These are phyloP conservation scores for Neofusicoccum cordaticola DNA, from an alignment of 2,329 filamentous ascomycete species.

Conservation along the genomic window DNA sequence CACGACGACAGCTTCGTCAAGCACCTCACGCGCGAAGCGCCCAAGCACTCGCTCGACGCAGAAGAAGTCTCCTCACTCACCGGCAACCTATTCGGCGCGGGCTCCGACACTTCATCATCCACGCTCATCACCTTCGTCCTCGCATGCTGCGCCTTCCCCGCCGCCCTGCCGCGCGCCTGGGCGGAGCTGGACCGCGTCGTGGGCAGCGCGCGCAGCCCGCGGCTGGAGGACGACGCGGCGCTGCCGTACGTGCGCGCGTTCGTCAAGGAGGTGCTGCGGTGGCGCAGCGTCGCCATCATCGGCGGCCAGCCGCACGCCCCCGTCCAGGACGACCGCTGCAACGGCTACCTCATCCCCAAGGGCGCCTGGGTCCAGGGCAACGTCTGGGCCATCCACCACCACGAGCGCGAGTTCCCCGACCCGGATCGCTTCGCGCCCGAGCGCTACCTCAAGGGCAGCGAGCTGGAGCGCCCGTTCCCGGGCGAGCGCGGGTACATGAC, in stretches of 20 bases:
- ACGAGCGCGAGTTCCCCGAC: constrained; percentile 36
- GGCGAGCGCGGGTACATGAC: constrained; percentile 52
- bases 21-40: constrained; percentile 41
- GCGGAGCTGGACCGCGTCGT: constrained; percentile 31
- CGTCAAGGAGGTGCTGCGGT: constrained; percentile 36
- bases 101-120: constrained; percentile 37
- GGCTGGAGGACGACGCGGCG: constrained; percentile 25
- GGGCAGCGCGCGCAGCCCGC: constrained; percentile 27
- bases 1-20: constrained; percentile 35
- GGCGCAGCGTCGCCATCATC: constrained; percentile 26
- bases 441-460: constrained; percentile 29
- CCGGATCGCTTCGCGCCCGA: constrained; percentile 38
- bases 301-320: constrained; percentile 35
- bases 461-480: constrained; percentile 28
- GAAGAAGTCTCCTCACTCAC: constrained; percentile 35
- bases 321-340: constrained; percentile 38
- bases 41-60: constrained; percentile 28
- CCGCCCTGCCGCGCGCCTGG: constrained; percentile 27
- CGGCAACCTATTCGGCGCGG: constrained; percentile 36
- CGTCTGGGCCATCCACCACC: constrained; percentile 38
- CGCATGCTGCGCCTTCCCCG: constrained; percentile 28
- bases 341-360: constrained; percentile 42
- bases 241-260: constrained; percentile 33
- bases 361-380: constrained; percentile 38
- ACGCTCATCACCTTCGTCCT: constrained; percentile 38